Evolutionary conservation across 305 asterid species (phyloP).

Genomic region (Striga hermonthica): DNA sequence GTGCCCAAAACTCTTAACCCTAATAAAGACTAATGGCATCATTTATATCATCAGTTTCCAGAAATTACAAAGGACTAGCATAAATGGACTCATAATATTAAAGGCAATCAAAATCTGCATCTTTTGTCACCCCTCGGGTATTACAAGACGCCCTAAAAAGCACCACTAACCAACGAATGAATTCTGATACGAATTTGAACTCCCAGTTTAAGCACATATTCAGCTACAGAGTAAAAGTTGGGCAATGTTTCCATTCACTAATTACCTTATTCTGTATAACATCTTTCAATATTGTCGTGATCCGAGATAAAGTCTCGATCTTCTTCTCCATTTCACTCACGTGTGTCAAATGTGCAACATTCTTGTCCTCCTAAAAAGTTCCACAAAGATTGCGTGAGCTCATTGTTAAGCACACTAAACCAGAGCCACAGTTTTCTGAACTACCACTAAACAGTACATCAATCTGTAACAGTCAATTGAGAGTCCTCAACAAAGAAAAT

Average conservation of each 20-base stretch:
- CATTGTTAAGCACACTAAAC: slow-evolving; percentile 8
- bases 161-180: background rate
- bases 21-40: slow-evolving; percentile 1
- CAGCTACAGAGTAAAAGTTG: background rate
- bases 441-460: slow-evolving; percentile 8
- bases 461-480: slow-evolving; percentile 10
- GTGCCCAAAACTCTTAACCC: background rate
- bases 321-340: slow-evolving; percentile 96
- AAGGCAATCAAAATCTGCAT: background rate
- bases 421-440: slow-evolving; percentile 9
- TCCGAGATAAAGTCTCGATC: slow-evolving; percentile 79
- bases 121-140: background rate
- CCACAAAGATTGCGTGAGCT: slow-evolving; percentile 28
- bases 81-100: no score
- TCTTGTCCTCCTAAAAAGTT: slow-evolving; percentile 75
- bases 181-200: background rate
- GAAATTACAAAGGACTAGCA: background rate
- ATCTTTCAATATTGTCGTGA: slow-evolving; percentile 84
- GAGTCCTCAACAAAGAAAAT: background rate
- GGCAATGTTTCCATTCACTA: slow-evolving; percentile 19
- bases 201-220: slow-evolving; percentile 9
- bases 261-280: slow-evolving; percentile 90
- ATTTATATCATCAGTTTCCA: background rate
- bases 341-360: slow-evolving; percentile 88
- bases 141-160: no score